Evolutionary conservation across 768 basidiomycete genomes (phyloP), one percentile per base, ranked within the genome.

Genomic region (Psilocybe azurescens): DNA sequence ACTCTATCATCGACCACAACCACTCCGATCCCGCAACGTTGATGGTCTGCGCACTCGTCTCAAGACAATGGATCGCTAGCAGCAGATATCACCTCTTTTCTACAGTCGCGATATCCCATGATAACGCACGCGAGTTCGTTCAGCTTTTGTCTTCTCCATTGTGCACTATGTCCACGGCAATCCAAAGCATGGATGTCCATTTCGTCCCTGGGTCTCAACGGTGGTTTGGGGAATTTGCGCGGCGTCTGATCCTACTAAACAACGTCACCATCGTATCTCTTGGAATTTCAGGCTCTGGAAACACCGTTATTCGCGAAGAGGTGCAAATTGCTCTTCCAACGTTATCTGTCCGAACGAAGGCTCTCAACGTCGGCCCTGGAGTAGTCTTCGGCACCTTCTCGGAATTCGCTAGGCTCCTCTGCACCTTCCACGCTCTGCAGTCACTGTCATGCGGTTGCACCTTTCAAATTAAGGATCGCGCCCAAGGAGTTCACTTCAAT

Each of bases 1-100:
- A 75, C 56, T 48, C 61, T 1, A 70, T 76, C 48, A 55, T 76
- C 50, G 69, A 72, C 66, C 58, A 67, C 54, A 66, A 72, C 33
- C 69, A 69, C 55, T 58, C 55, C 16, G 71, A 75, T 24, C 61
- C 53, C 3, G 32, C 59, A 16, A 64, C 73, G 4, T 63, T 74
- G 53, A 64, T 64, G 44, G 51, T 67, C 14, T 72, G 69, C 55
- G 65, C 73, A 2, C 71, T 74, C 32, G 72, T 74, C 52, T 69
- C 66, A 36, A 65, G 59, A 49, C 61, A 67, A 24, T 77, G 73
- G 65, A 66, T 64, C 9, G 54, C 63, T 2, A 59, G 69, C 20
- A 65, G 67, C 55, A 65, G 75, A 24, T 64, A 62, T 6, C 69
- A 69, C 60, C 61, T 74, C n/a, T 73, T 75, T 41, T 58, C 62